These are phyloP conservation scores for Adenanthera pavonina DNA, from an alignment of 306 rosid genomes.

Conservation along the genomic window DNA sequence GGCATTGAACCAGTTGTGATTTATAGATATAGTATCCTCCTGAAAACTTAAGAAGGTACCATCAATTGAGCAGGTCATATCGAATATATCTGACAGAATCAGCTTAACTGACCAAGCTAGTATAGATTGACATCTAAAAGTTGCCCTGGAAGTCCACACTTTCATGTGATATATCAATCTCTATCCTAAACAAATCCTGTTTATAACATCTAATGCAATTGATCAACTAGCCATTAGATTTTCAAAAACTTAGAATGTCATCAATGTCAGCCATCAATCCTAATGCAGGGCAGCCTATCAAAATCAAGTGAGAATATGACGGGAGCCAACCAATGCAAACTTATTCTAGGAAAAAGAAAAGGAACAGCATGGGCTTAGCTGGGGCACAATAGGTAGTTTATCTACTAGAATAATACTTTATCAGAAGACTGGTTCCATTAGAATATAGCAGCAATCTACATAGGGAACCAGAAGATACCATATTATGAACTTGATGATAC, in stretches of 20 bases:
- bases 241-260: background rate
- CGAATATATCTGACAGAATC: constrained; percentile 19
- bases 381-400: background rate
- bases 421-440: background rate
- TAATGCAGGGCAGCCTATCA: constrained; percentile 22
- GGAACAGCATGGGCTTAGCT: background rate
- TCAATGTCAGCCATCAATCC: background rate
- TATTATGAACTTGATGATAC: constrained; percentile 97
- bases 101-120: constrained; percentile 25
- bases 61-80: constrained; percentile 32
- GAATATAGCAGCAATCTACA: constrained; percentile 13
- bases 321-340: background rate
- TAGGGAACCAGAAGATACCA: constrained; percentile 54
- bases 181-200: background rate
- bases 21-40: constrained; percentile 93
- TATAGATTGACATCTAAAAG: background rate
- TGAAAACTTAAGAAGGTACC: constrained; percentile 55
- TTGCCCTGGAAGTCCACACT: background rate
- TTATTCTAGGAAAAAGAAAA: background rate
- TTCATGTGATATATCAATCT: background rate
- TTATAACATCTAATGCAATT: constrained; percentile 25
- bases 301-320: constrained; percentile 21
- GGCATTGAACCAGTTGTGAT: constrained; percentile 96
- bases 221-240: constrained; percentile 12
- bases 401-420: background rate